Conservation (phyloP, 805 yeast genomes). For the Suhomyces sp. region DNA sequence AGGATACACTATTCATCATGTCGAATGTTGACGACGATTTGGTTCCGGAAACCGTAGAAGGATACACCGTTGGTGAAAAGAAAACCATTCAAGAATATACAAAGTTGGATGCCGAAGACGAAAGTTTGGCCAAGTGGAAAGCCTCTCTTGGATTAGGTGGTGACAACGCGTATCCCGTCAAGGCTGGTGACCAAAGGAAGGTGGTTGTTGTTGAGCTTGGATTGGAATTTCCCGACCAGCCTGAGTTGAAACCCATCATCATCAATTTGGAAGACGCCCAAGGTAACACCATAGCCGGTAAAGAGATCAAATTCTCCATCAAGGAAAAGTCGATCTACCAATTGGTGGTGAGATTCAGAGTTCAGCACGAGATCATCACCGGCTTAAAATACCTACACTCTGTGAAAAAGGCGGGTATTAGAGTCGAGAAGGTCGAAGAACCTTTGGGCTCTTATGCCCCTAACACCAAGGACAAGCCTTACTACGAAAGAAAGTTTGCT, state of each 20-base stretch:
- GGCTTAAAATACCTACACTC: slow-evolving; percentile 84
- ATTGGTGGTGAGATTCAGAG: slow-evolving; percentile 70
- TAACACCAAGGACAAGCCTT: slow-evolving; percentile 75
- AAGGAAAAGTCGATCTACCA: slow-evolving; percentile 76
- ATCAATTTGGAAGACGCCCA: slow-evolving; percentile 62
- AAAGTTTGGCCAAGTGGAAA: slow-evolving; percentile 88
- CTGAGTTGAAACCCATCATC: slow-evolving; percentile 55
- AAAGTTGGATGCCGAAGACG: slow-evolving; percentile 84
- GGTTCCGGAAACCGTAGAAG: slow-evolving; percentile 59
- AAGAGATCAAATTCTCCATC: slow-evolving; percentile 67
- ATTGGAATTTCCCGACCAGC: slow-evolving; percentile 60
- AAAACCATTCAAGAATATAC: slow-evolving; percentile 83
- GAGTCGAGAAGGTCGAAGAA: slow-evolving; percentile 82
- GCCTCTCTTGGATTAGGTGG: slow-evolving; percentile 74
- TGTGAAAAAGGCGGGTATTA: slow-evolving; percentile 82
- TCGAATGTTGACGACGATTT: slow-evolving; percentile 49
- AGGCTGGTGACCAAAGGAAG: slow-evolving; percentile 67
- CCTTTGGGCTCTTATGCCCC: slow-evolving; percentile 92
- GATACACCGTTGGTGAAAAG: slow-evolving; percentile 63
- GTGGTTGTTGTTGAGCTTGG: slow-evolving; percentile 81
- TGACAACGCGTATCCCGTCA: slow-evolving; percentile 57
- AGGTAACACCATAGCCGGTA: slow-evolving; percentile 53
- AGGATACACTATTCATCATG: slow-evolving; percentile 11
- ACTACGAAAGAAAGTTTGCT: slow-evolving; percentile 53
- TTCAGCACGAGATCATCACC: slow-evolving; percentile 87